phyloP scores from a whole-genome alignment of 805 yeast species.

The Pichia phayaonensis region DNA sequence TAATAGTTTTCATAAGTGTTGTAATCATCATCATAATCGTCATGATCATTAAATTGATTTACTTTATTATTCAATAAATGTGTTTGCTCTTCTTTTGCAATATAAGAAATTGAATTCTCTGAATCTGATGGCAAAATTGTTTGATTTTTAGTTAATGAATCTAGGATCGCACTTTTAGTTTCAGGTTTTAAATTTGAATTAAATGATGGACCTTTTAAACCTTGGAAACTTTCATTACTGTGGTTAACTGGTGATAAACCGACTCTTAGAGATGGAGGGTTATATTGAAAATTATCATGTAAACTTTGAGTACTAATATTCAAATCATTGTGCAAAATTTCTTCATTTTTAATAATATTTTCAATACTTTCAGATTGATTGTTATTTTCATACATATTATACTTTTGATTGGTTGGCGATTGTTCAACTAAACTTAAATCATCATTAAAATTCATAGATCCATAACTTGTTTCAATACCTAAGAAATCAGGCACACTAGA shows the following conservation, averaged over 20 bases:
- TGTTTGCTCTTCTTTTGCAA: not conserved
- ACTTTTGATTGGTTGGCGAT: not conserved
- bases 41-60: not conserved
- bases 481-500: constrained; percentile 11
- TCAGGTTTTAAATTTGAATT: constrained; percentile 23
- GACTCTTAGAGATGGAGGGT: constrained; percentile 16
- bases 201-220: constrained; percentile 53
- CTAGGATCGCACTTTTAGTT: constrained; percentile 24
- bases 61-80: too few species aligned
- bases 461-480: constrained; percentile 8
- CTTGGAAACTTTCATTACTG: constrained; percentile 34
- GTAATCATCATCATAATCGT: constrained; percentile 3
- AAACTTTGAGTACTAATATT: constrained; percentile 1
- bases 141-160: constrained; percentile 16
- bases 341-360: constrained; percentile 10
- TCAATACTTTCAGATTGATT: constrained; percentile 9
- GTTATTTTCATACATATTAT: not conserved
- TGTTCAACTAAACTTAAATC: not conserved
- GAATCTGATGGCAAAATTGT: constrained; percentile 15
- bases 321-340: constrained; percentile 1
- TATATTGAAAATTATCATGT: constrained; percentile 5
- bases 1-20: not conserved
- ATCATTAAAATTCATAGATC: constrained; percentile 2
- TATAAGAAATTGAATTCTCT: constrained; percentile 10
- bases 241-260: not conserved